Evolutionary conservation across 306 rosid species (phyloP).

Genomic region (Fagus sylvatica): DNA sequence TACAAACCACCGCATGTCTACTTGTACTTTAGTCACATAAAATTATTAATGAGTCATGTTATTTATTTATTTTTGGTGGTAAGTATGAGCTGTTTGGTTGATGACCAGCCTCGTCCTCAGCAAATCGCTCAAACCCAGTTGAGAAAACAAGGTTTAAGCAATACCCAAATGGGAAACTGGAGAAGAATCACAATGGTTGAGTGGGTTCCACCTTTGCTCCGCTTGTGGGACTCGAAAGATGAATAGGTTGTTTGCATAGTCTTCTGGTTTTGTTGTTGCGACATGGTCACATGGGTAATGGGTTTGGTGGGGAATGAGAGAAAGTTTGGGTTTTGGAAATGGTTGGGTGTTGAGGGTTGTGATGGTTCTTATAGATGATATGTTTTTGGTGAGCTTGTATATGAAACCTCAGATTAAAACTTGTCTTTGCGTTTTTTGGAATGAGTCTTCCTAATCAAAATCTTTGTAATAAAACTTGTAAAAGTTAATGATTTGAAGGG

Average conservation of each 20-base stretch:
- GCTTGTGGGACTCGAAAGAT: not conserved
- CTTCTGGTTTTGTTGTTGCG: conserved; percentile 2
- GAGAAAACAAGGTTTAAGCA: conserved; percentile 27
- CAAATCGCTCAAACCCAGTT: conserved; percentile 20
- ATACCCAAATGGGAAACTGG: conserved; percentile 42
- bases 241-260: not conserved
- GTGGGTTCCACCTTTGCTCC: conserved; percentile 13
- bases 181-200: conserved; percentile 22
- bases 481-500: no score
- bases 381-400: conserved; percentile 29
- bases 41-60: no score
- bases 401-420: not conserved
- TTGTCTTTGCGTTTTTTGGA: no score
- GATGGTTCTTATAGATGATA: conserved; percentile 11
- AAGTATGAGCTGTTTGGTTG: no score
- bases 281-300: not conserved
- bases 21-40: no score
- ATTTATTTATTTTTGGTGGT: no score
- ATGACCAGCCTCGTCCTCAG: not conserved
- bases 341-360: conserved; percentile 10
- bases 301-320: conserved; percentile 5
- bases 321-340: conserved; percentile 6
- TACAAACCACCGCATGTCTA: no score
- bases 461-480: no score
- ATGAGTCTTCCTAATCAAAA: no score